Evolutionary conservation across 768 basidiomycete species (phyloP), one percentile per base, ranked within the genome.

Genomic region (Hygrophorus russula): DNA sequence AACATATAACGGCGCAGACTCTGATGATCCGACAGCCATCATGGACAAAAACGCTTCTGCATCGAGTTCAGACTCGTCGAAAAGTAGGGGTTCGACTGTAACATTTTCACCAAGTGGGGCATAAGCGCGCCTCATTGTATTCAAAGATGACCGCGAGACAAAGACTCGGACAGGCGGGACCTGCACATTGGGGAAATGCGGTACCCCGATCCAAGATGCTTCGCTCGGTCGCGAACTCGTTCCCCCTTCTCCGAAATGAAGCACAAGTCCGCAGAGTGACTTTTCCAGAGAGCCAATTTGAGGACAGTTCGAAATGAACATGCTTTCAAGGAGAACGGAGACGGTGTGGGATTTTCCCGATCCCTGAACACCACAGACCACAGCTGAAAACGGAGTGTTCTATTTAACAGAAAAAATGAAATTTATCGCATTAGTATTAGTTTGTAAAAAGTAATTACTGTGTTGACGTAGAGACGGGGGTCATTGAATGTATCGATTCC

Each of bases 361-460:
- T 0, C 83, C 70, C 62, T 85, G 83, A 0, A 83, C 82, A 0
- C 82, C 82, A 41, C 82, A 86, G 2, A 85, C 71, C n/a, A 85
- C 53, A 0, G 82, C 78, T 0, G 83, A 84, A 51, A 83, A 80
- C 0, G 82, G 83, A 0, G 82, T 68, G 53, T 83, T 85, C 82
- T 83, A 35, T 46, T 12, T 8, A n/a, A 11, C 28, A 19, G 33
- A 29, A 27, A 28, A 8, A 20, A 20, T 29, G 29, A 46, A 32
- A 13, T 45, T 13, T 28, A 44, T 24, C 19, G 29, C 13, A 32
- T 7, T 19, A 19, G 17, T 12, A 43, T 38, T 14, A 11, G n/a
- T 37, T 20, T 11, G 18, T 17, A n/a, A n/a, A n/a, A n/a, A n/a
- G n/a, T 7, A 36, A 14, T 36, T 51, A 80, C 82, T 0, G 80